Conservation (phyloP, 2,329 filamentous ascomycete genomes). For the Herpotrichia juniperi region DNA sequence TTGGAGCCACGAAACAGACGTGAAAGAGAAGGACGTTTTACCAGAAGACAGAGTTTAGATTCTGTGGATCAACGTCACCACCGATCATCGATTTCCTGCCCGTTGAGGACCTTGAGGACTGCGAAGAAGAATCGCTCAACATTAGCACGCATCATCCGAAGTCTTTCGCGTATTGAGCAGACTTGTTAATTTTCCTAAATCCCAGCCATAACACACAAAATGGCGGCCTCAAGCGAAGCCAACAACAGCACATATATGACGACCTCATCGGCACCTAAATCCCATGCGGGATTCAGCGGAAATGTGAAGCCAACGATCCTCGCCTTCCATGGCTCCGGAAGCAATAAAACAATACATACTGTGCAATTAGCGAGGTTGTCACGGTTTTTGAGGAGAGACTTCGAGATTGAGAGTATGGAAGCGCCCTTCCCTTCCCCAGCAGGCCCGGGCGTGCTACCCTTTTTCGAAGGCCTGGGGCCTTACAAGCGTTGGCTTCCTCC, state of each 20-base stretch:
- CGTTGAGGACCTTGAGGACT: too few relatives aligned
- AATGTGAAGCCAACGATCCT: slow-evolving; percentile 39
- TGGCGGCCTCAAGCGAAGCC: not conserved
- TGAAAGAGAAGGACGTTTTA: too few relatives aligned
- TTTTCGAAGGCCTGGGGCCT: slow-evolving; percentile 46
- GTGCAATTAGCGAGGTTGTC: slow-evolving; percentile 40
- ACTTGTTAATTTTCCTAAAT: too few relatives aligned
- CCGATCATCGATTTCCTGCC: too few relatives aligned
- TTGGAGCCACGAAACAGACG: too few relatives aligned
- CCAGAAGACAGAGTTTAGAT: too few relatives aligned
- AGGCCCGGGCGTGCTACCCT: slow-evolving; percentile 44
- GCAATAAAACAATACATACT: slow-evolving; percentile 38
- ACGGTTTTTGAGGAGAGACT: slow-evolving; percentile 27
- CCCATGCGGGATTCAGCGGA: not conserved
- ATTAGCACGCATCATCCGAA: too few relatives aligned
- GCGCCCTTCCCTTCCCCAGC: slow-evolving; percentile 40
- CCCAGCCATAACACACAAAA: not conserved
- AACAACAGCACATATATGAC: slow-evolving; percentile 7
- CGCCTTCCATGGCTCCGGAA: slow-evolving; percentile 44
- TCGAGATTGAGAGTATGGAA: slow-evolving; percentile 33
- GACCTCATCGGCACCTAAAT: not conserved
- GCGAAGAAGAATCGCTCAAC: too few relatives aligned
- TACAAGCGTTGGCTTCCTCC: slow-evolving; percentile 40
- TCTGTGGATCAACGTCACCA: too few relatives aligned
- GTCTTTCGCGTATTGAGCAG: too few relatives aligned